phyloP scores from a whole-genome alignment of 441 rosid species.

The Erysimum pusillum region DNA sequence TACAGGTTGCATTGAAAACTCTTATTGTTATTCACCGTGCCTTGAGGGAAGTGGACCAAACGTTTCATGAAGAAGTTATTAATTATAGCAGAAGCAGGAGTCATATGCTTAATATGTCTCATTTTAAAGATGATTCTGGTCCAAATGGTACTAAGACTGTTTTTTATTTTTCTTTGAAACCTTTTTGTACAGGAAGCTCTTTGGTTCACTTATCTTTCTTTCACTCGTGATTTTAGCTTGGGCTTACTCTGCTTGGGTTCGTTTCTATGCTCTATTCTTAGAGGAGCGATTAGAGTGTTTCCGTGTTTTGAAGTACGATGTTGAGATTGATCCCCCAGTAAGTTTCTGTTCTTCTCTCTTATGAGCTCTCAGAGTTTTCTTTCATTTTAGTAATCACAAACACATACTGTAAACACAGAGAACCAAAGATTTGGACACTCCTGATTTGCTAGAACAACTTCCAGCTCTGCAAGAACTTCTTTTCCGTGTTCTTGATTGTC shows the following conservation, averaged over 20 bases:
- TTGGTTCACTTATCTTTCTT: slow-evolving; percentile 40
- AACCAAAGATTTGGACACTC: slow-evolving; percentile 90
- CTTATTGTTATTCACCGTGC: slow-evolving; percentile 94
- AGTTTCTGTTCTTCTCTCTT: slow-evolving; percentile 42
- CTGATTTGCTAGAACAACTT: slow-evolving; percentile 86
- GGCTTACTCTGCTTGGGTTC: slow-evolving; percentile 96
- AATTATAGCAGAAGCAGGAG: slow-evolving; percentile 88
- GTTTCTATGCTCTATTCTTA: slow-evolving; percentile 82
- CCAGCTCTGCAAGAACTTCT: slow-evolving; percentile 95
- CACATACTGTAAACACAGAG: slow-evolving; percentile 57
- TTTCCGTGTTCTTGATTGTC: slow-evolving; percentile 91
- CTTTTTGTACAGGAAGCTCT: slow-evolving; percentile 25
- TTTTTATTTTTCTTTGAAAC: not conserved
- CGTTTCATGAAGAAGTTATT: slow-evolving; percentile 93
- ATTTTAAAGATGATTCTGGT: slow-evolving; percentile 97
- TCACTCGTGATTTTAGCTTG: slow-evolving; percentile 68
- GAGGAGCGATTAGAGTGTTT: slow-evolving; percentile 96
- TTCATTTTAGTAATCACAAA: slow-evolving; percentile 19
- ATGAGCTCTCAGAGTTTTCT: slow-evolving; percentile 3
- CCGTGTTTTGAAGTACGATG: slow-evolving; percentile 86
- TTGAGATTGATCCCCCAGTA: slow-evolving; percentile 87
- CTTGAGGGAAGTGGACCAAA: slow-evolving; percentile 96
- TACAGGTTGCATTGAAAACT: slow-evolving; percentile 93
- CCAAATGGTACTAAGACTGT: slow-evolving; percentile 71
- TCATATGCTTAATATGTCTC: slow-evolving; percentile 96